Evolutionary conservation across 73 alveolate genomes (phyloP), one percentile per base, ranked within the genome.

Genomic region (Paramecium caudatum): DNA sequence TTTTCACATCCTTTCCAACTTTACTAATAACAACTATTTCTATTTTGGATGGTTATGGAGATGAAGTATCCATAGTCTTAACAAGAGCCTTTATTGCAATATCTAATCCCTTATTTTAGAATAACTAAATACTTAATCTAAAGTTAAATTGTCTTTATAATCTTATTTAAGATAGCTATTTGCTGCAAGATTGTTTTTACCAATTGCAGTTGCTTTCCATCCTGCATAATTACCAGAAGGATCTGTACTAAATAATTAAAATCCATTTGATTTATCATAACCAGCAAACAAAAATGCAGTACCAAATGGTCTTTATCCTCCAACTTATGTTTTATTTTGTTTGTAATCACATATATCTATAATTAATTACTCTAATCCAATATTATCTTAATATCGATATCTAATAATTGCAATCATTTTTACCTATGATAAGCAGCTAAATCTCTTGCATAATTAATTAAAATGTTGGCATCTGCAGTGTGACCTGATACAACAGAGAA

Each of bases 151-250:
- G 48, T 90, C 96, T 19, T 90, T 91, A 84, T 94, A 95, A 39
- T 94, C 97, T 19, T 91, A 45, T 88, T 95, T 95, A 62, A 94
- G 91, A 48, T 90, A 63, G 43, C 94, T 69, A 88, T 88, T 94
- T 21, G 98, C 96, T 21, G 88, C 91, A 13, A 65, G 50, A 62
- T 92, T 94, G 74, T 94, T 94, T 63, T 91, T 82, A 2, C 97
- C 97, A 48, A 94, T 94, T 30, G 97, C 97, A 46, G 91, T 93
- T 19, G 97, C 97, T 61, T 92, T 94, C 97, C 97, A 94, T 27
- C 96, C 94, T 43, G 90, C 82, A 80, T 94, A 94, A 88, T 91
- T 94, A 10, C 97, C 97, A 36, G 94, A 83, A 30, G 97, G 97
- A 74, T 94, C 96, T 49, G 96, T 92, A 61, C 91, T 84, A 88